Conservation (phyloP, 495 filamentous ascomycete species). For the Oidiodendron maius region DNA sequence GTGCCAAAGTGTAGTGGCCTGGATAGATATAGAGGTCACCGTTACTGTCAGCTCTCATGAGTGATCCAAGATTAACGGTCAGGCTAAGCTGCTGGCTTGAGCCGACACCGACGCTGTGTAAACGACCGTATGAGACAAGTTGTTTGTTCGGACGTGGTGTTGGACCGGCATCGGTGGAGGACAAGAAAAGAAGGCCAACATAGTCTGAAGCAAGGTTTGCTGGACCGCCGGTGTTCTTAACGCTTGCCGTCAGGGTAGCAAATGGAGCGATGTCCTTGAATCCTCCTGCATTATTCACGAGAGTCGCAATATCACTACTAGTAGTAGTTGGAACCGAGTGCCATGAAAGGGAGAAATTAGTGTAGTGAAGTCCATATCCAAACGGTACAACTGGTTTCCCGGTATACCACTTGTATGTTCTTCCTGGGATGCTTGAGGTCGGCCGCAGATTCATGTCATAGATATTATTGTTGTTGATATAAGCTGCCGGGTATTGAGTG, state of each 20-base stretch:
- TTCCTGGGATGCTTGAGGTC: constrained; percentile 30
- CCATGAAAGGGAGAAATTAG: constrained; percentile 30
- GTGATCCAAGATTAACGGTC: constrained; percentile 34
- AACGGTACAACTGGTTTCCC: constrained; percentile 47
- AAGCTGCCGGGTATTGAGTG: constrained; percentile 43
- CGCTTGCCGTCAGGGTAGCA: constrained; percentile 31
- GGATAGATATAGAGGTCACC: constrained; percentile 46
- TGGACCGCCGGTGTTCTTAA: constrained; percentile 40
- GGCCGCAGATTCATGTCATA: constrained; percentile 39
- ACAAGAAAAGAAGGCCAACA: constrained; percentile 35
- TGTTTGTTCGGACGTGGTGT: constrained; percentile 44
- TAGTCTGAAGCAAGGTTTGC: constrained; percentile 40
- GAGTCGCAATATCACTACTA: neutral
- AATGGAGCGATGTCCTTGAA: constrained; percentile 8
- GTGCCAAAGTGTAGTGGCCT: constrained; percentile 40
- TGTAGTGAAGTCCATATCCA: constrained; percentile 49
- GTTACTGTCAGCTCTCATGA: constrained; percentile 37
- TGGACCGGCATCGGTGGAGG: constrained; percentile 35
- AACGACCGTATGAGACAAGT: constrained; percentile 42
- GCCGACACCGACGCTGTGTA: constrained; percentile 29
- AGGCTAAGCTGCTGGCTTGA: constrained; percentile 1
- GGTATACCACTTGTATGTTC: constrained; percentile 57
- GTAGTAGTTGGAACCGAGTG: neutral
- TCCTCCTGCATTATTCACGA: too few species aligned
- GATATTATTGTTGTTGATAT: constrained; percentile 31